Percentiles rank a stretch among this genome's conserved stretches.
Evolutionary conservation across 2,329 filamentous ascomycete species (phyloP).

Genomic region (Passalora sequoiae): DNA sequence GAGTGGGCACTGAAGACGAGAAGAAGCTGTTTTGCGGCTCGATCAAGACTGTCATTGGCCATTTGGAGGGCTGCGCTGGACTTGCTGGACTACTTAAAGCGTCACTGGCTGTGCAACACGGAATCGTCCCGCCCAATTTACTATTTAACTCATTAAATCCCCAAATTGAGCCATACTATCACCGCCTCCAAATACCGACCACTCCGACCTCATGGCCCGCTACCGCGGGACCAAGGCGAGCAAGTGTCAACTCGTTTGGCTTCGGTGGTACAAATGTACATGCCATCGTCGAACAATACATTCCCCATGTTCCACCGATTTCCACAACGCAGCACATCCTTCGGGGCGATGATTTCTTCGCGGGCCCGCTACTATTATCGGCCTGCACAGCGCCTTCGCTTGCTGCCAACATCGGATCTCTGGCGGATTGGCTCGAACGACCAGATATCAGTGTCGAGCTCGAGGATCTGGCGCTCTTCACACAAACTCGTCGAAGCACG

Average conservation of each 20-base stretch:
- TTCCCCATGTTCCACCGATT: not conserved
- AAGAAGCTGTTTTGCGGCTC: conserved; percentile 22
- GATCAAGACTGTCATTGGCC: conserved; percentile 27
- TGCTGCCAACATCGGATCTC: conserved; percentile 8
- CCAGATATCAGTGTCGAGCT: conserved; percentile 1
- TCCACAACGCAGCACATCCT: not conserved
- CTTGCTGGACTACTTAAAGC: conserved; percentile 26
- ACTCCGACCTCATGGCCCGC: conserved; percentile 29
- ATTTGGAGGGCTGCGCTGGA: conserved; percentile 23
- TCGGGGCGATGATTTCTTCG: conserved; percentile 7
- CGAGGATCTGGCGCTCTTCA: conserved; percentile 16
- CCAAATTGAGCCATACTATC: conserved; percentile 26
- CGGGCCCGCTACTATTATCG: conserved; percentile 17
- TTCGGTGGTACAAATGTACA: conserved; percentile 26
- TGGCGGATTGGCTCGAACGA: conserved; percentile 15
- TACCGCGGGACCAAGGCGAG: conserved; percentile 6
- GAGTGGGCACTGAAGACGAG: not conserved
- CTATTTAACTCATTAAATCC: conserved; percentile 25
- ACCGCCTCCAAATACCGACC: conserved; percentile 19
- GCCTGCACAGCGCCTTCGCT: conserved; percentile 13
- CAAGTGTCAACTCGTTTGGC: conserved; percentile 24
- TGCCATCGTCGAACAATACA: conserved; percentile 22
- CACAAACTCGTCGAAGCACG: conserved; percentile 16
- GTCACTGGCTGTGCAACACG: conserved; percentile 25
- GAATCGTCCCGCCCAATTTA: conserved; percentile 25